phyloP scores from a whole-genome alignment of 345 rosid species.

The Lepidium aucheri region DNA sequence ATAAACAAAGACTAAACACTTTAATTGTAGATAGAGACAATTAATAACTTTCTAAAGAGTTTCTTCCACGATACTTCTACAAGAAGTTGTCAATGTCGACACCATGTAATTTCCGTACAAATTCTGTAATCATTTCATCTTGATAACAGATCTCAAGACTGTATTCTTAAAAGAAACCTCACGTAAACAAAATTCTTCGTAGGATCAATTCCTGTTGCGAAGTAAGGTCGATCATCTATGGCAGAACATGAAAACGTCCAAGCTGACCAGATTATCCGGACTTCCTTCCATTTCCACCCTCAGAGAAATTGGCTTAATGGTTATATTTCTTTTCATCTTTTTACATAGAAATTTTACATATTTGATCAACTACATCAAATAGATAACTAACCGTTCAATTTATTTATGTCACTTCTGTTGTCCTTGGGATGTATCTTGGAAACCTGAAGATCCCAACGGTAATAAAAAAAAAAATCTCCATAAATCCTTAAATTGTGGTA shows the following conservation, averaged over 20 bases:
- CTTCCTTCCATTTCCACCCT: conserved; percentile 36
- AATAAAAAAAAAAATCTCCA: neutral
- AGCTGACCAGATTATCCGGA: conserved; percentile 6
- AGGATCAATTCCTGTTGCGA: neutral
- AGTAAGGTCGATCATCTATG: conserved; percentile 18
- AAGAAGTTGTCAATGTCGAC: conserved; percentile 10
- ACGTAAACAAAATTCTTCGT: neutral
- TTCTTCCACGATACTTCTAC: conserved; percentile 19
- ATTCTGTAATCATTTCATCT: neutral
- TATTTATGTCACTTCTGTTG: neutral
- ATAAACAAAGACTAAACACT: neutral
- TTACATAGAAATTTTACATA: too few species aligned
- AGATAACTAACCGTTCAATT: neutral
- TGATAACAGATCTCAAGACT: neutral
- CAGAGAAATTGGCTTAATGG: conserved; percentile 37
- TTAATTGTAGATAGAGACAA: neutral
- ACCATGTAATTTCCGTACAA: neutral
- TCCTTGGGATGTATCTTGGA: neutral
- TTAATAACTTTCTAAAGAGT: neutral
- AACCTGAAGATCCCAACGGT: conserved; percentile 14
- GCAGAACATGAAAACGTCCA: conserved; percentile 6
- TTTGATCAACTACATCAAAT: neutral
- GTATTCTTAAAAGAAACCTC: neutral
- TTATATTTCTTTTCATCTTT: neutral
- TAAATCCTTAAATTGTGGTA: neutral